These are phyloP conservation scores for Globisporangium nodosum DNA, from an alignment of 352 stramenopile species.

Conservation along the genomic window DNA sequence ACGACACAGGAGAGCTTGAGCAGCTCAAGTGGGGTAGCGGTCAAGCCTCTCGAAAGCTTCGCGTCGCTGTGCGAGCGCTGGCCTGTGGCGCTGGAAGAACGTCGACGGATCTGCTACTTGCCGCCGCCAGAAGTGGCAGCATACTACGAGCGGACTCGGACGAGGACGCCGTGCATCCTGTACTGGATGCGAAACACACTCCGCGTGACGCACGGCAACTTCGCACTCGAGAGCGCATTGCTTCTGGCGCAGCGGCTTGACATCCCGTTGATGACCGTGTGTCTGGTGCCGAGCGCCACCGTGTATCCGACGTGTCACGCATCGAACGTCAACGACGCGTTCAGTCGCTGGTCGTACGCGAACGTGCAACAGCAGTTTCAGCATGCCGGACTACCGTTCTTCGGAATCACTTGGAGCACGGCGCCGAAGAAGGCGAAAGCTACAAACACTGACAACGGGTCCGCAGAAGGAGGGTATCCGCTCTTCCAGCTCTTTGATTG, in stretches of 20 bases:
- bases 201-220: constrained; percentile 60
- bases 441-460: not conserved
- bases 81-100: constrained; percentile 40
- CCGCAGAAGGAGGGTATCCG: constrained; percentile 15
- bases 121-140: constrained; percentile 7
- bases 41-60: constrained; percentile 3
- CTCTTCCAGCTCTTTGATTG: constrained; percentile 34
- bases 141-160: constrained; percentile 5
- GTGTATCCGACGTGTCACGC: constrained; percentile 55
- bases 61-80: constrained; percentile 34
- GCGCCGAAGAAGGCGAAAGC: constrained; percentile 4
- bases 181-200: constrained; percentile 70
- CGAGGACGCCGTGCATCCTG: constrained; percentile 23
- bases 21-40: not conserved
- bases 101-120: constrained; percentile 36
- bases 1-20: not conserved
- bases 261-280: constrained; percentile 42
- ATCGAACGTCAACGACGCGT: constrained; percentile 46
- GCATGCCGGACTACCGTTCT: constrained; percentile 33
- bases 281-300: constrained; percentile 36
- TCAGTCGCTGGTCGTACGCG: constrained; percentile 40
- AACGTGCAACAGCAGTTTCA: constrained; percentile 45
- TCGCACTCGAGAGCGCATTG: constrained; percentile 44
- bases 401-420: constrained; percentile 30
- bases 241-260: constrained; percentile 33